A percentile compares a stretch with the other conserved stretches of the same genome.
phyloP scores from a whole-genome alignment of 495 filamentous ascomycete species.

The Tuber borchii region DNA sequence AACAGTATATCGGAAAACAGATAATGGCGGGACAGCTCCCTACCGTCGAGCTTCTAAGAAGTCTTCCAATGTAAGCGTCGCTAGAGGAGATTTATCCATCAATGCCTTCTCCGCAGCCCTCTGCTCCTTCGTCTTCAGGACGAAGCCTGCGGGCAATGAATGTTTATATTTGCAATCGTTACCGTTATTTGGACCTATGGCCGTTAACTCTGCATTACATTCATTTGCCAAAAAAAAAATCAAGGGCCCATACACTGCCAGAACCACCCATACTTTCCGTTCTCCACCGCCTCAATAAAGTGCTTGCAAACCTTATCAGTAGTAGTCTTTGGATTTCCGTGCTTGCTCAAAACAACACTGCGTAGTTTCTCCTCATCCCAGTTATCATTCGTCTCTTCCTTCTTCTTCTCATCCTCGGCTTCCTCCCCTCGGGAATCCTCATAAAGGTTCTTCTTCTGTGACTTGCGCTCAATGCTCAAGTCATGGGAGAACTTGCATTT shows the following conservation, averaged over 20 bases:
- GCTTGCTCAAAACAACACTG: conserved; percentile 85
- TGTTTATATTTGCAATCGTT: conserved; percentile 99
- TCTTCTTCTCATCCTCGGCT: conserved; percentile 66
- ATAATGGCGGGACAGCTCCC: conserved; percentile 4
- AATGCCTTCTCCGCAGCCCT: conserved; percentile 93
- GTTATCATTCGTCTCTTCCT: conserved; percentile 84
- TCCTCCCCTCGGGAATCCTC: conserved; percentile 71
- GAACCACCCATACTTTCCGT: conserved; percentile 98
- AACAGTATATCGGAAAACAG: background rate
- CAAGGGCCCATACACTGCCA: conserved; percentile 60
- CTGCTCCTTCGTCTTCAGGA: conserved; percentile 97
- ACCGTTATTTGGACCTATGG: conserved; percentile 70
- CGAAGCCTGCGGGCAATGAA: conserved; percentile 89
- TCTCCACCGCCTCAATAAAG: conserved; percentile 97
- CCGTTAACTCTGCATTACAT: conserved; percentile 2
- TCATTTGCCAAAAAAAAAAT: background rate
- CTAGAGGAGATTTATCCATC: conserved; percentile 90
- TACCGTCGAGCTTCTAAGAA: conserved; percentile 92
- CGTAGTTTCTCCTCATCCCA: conserved; percentile 97
- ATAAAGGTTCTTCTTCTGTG: conserved; percentile 86
- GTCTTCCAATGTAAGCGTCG: conserved; percentile 92
- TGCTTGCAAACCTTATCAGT: conserved; percentile 99
- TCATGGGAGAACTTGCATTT: conserved; percentile 99
- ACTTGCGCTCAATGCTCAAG: conserved; percentile 76
- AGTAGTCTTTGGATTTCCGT: conserved; percentile 90